Evolutionary conservation across 371 early-diverging fungal species (phyloP).

Genomic region (Lichtheimia ornata): DNA sequence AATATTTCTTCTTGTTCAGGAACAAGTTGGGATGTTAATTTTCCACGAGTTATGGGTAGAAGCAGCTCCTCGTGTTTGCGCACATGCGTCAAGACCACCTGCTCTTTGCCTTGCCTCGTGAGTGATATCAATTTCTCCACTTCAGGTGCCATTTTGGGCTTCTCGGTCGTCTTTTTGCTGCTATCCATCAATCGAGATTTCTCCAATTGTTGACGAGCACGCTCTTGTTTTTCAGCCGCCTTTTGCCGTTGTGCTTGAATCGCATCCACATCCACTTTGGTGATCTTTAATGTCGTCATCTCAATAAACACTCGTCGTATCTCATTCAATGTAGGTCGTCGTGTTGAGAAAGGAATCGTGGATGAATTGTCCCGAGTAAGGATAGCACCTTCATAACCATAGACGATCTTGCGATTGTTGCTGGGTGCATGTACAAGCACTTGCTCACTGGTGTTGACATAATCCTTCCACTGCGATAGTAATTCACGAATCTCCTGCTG

Average conservation of each 20-base stretch:
- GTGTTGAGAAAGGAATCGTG: slow-evolving; percentile 76
- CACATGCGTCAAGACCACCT: slow-evolving; percentile 39
- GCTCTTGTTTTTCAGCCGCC: slow-evolving; percentile 30
- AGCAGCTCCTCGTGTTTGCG: slow-evolving; percentile 32
- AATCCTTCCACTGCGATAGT: slow-evolving; percentile 66
- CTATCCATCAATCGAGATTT: slow-evolving; percentile 21
- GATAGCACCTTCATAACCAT: slow-evolving; percentile 63
- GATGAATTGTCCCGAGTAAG: slow-evolving; percentile 55
- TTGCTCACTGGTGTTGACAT: slow-evolving; percentile 53
- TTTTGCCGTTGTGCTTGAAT: slow-evolving; percentile 26
- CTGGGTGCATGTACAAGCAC: slow-evolving; percentile 75
- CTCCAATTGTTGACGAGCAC: slow-evolving; percentile 27
- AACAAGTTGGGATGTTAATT: slow-evolving; percentile 11
- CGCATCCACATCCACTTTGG: slow-evolving; percentile 42
- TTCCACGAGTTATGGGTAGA: slow-evolving; percentile 7
- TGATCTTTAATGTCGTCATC: slow-evolving; percentile 56
- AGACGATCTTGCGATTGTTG: slow-evolving; percentile 60
- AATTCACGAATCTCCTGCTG: slow-evolving; percentile 78
- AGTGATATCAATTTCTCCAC: slow-evolving; percentile 46
- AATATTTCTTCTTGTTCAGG: slow-evolving; percentile 43
- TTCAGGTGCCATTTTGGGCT: slow-evolving; percentile 17
- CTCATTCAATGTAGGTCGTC: slow-evolving; percentile 73
- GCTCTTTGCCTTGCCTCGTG: slow-evolving; percentile 58
- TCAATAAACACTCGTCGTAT: slow-evolving; percentile 52
- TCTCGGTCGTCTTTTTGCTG: slow-evolving; percentile 5